A percentile compares a stretch with the other conserved stretches of the same genome.
Conservation (phyloP, 225 moss, liverwort and hornwort species). For the Ulota crispa region DNA sequence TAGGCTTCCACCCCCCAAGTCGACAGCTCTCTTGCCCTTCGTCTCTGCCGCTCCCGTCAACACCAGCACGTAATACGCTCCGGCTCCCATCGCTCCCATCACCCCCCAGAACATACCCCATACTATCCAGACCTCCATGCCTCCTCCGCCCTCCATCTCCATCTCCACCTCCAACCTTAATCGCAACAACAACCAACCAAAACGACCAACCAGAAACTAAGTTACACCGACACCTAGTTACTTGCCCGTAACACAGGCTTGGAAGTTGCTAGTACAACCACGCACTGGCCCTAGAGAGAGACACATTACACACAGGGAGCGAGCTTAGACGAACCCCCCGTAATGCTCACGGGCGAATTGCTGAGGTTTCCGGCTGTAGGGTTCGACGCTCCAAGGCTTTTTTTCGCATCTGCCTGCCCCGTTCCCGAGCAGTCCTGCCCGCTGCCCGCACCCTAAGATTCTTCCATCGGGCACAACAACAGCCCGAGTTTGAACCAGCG, state of each 20-base stretch:
- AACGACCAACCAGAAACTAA: neutral
- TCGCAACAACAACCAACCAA: neutral
- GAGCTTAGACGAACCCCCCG: no score
- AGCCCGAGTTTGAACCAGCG: no score
- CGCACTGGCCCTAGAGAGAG: neutral
- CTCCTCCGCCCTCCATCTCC: constrained; percentile 18
- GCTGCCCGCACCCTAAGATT: no score
- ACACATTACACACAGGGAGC: no score
- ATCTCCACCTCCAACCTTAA: neutral
- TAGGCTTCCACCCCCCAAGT: constrained; percentile 85
- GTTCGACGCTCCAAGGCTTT: no score
- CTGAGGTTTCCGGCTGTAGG: no score
- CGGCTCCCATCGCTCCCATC: constrained; percentile 65
- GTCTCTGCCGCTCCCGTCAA: constrained; percentile 76
- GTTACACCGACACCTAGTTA: no score
- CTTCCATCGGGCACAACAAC: no score
- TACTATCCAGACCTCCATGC: constrained; percentile 60
- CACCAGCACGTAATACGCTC: constrained; percentile 72
- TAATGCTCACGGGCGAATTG: no score
- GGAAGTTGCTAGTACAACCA: neutral
- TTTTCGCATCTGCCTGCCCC: no score
- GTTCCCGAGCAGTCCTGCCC: no score
- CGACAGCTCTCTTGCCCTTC: constrained; percentile 80
- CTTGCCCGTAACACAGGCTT: neutral
- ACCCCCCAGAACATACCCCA: constrained; percentile 88